Evolutionary conservation across 441 rosid species (phyloP), one percentile per base, ranked within the genome.

Genomic region (Erodium trifolium): DNA sequence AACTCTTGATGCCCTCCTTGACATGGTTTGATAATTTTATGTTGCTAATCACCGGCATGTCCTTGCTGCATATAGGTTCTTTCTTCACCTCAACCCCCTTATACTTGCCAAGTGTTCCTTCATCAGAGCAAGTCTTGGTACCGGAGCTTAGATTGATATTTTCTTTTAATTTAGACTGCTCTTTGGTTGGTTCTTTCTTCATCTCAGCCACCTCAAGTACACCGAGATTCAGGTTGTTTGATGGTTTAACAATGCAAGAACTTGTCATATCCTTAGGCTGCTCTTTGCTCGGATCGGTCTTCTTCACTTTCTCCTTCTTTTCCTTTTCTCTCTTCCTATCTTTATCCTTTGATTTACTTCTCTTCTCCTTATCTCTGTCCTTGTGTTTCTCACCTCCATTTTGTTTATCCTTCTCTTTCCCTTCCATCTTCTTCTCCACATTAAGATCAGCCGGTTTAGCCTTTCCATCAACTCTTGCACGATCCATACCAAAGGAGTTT

Each of bases 371-470:
- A 49, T 79, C 79, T 66, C 66, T 75, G 65, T n/a, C 60, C 76
- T 78, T 66, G 65, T 81, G 72, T 78, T 83, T 82, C 7, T 76
- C 76, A 75, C 41, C 8, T 37, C 41, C 41, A 37, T 37, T 37
- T 37, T 4, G 41, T 37, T 37, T 37, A 7, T 59, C 73, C 75
- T 76, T 82, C 47, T 79, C 83, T 71, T 72, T 76, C 51, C 68
- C 70, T 57, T 78, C 84, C 45, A 66, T 39, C 64, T 70, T 77
- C 73, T 75, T 80, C 73, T 72, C 69, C 49, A 62, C 34, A 59
- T 83, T 82, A 53, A 70, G 73, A 75, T 79, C 87, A 77, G 79
- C 43, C 64, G 78, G 64, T 79, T 78, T 81, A 67, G 70, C 13
- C 16, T 70, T 63, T 67, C 68, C 82, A 57, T 81, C 81, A 72